Conservation (phyloP, 1,284 basidiomycete genomes). For the Leccinum subrobustum region DNA sequence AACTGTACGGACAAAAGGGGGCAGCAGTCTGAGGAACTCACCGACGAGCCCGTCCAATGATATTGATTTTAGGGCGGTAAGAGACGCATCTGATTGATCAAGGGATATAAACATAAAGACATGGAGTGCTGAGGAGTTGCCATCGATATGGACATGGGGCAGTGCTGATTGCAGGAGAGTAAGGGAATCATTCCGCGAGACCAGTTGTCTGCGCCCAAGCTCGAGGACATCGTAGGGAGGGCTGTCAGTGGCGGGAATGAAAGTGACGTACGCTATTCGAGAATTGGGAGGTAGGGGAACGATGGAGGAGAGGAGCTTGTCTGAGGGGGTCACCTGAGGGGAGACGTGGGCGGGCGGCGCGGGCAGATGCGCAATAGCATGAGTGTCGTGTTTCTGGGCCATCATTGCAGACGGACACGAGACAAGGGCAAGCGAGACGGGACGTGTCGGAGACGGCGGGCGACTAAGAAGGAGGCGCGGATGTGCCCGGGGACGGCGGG, state of each 20-base stretch:
- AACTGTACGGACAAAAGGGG: neutral
- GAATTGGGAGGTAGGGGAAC: slow-evolving; percentile 38
- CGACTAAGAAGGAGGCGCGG: neutral
- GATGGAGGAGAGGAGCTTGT: slow-evolving; percentile 38
- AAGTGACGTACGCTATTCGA: slow-evolving; percentile 47
- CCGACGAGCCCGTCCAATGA: slow-evolving; percentile 49
- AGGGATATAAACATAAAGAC: slow-evolving; percentile 52
- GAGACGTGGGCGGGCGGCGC: slow-evolving; percentile 18
- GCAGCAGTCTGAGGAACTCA: slow-evolving; percentile 35
- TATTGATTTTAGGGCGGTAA: slow-evolving; percentile 34
- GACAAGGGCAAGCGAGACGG: neutral
- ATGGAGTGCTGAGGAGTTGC: slow-evolving; percentile 45
- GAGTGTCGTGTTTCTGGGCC: slow-evolving; percentile 31
- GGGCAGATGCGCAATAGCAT: slow-evolving; percentile 15
- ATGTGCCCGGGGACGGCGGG: slow-evolving; percentile 5
- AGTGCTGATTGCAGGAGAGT: slow-evolving; percentile 49
- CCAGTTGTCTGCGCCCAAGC: slow-evolving; percentile 48
- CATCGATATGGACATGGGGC: slow-evolving; percentile 45
- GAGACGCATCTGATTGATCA: slow-evolving; percentile 31
- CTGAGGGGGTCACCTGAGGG: slow-evolving; percentile 33
- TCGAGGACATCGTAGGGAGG: slow-evolving; percentile 49
- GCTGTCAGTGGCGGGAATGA: slow-evolving; percentile 34
- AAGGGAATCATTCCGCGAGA: slow-evolving; percentile 37
- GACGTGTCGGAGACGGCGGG: neutral
- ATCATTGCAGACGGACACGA: slow-evolving; percentile 24